phyloP scores from a whole-genome alignment of 805 yeast species.

The Suhomyces canberraensis region DNA sequence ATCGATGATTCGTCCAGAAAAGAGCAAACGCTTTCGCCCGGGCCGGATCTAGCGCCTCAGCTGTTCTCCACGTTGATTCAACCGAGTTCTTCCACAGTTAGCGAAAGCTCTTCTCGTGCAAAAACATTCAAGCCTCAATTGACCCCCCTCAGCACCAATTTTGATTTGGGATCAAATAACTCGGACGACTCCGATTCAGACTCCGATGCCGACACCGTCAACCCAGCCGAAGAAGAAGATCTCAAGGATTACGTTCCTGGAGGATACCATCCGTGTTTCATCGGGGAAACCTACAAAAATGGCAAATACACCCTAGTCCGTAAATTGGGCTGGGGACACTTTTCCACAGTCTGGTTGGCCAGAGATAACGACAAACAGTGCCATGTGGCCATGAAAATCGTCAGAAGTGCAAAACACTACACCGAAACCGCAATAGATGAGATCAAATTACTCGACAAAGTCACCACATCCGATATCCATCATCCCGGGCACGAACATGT shows the following conservation, averaged over 20 bases:
- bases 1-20: neutral
- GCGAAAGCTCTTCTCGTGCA: constrained; percentile 29
- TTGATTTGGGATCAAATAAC: constrained; percentile 18
- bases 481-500: constrained; percentile 84
- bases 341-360: constrained; percentile 94
- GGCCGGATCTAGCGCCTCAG: constrained; percentile 12
- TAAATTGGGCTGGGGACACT: constrained; percentile 98
- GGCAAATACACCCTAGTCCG: constrained; percentile 77
- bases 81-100: constrained; percentile 25
- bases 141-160: constrained; percentile 36
- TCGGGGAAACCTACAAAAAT: constrained; percentile 81
- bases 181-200: constrained; percentile 16
- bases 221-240: constrained; percentile 73
- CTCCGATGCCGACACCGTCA: constrained; percentile 23
- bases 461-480: constrained; percentile 55
- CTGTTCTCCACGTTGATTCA: constrained; percentile 18
- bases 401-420: constrained; percentile 84
- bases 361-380: constrained; percentile 49
- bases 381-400: constrained; percentile 94
- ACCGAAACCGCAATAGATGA: constrained; percentile 95
- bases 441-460: constrained; percentile 69
- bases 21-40: constrained; percentile 10
- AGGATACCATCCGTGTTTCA: constrained; percentile 91
- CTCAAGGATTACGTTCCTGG: constrained; percentile 82
- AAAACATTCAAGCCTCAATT: constrained; percentile 35